These are phyloP conservation scores for Penicillium longicatenatum DNA, from an alignment of 495 filamentous ascomycete species.

Conservation along the genomic window DNA sequence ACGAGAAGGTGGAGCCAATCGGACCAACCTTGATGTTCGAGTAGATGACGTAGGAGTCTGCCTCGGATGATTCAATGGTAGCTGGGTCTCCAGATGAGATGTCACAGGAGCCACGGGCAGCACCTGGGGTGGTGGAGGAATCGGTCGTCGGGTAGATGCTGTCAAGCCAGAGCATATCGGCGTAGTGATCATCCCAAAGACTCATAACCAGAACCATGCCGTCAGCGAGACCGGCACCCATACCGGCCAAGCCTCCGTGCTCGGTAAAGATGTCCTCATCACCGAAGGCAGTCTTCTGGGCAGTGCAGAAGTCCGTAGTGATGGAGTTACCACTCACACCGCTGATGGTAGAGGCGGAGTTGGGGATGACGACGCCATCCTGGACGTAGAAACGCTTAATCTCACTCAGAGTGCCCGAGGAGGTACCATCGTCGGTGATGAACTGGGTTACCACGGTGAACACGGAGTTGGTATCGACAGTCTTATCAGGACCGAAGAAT, in stretches of 20 bases:
- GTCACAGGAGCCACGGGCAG: constrained; percentile 69
- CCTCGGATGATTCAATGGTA: constrained; percentile 56
- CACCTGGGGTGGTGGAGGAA: constrained; percentile 59
- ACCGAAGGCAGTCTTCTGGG: constrained; percentile 61
- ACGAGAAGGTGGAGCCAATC: constrained; percentile 58
- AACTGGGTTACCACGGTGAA: constrained; percentile 77
- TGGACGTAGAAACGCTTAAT: constrained; percentile 76
- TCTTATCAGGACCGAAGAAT: constrained; percentile 65
- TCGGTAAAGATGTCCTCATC: constrained; percentile 58
- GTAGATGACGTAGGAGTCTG: constrained; percentile 62
- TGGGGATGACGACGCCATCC: constrained; percentile 61
- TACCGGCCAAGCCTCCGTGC: constrained; percentile 61
- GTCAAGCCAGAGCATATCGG: constrained; percentile 87
- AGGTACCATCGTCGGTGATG: constrained; percentile 56
- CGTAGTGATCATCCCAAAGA: constrained; percentile 75
- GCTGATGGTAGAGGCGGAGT: constrained; percentile 54
- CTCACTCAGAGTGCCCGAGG: constrained; percentile 57
- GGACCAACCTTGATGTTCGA: constrained; percentile 71
- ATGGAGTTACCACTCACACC: constrained; percentile 59
- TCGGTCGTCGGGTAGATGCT: constrained; percentile 66
- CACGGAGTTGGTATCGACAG: constrained; percentile 61
- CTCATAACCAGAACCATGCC: constrained; percentile 79
- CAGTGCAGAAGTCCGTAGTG: constrained; percentile 61
- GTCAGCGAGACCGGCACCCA: constrained; percentile 55
- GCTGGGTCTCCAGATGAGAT: constrained; percentile 62